These are phyloP conservation scores for Lachnum nothofagi DNA, from an alignment of 2,329 filamentous ascomycete species.

Conservation along the genomic window DNA sequence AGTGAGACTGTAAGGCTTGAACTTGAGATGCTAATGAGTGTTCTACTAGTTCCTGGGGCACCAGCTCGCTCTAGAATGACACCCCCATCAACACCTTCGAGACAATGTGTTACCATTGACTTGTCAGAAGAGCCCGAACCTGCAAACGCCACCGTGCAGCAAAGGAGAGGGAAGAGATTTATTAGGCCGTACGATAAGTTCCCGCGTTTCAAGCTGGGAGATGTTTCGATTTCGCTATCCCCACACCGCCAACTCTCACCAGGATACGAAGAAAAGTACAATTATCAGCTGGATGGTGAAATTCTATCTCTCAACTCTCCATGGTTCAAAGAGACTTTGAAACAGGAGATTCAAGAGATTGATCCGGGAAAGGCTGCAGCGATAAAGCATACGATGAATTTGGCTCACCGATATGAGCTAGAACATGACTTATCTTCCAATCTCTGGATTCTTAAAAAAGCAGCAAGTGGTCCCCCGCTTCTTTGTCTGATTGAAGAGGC, in stretches of 20 bases:
- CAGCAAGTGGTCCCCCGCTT: conserved; percentile 1
- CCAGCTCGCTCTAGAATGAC: no score
- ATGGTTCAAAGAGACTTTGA: conserved; percentile 10
- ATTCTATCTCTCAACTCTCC: conserved; percentile 4
- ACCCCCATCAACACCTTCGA: no score
- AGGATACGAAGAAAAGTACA: background rate
- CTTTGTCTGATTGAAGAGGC: no score
- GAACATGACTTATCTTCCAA: background rate
- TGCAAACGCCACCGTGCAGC: no score
- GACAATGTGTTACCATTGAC: no score
- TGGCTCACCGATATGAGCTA: conserved; percentile 6
- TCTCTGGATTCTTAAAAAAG: background rate
- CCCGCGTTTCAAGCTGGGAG: conserved; percentile 6
- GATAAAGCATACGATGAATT: background rate
- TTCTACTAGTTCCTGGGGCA: no score
- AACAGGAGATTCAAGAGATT: background rate
- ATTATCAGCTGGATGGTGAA: conserved; percentile 7
- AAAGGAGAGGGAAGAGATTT: no score
- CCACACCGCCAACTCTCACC: background rate
- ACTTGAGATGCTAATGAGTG: no score
- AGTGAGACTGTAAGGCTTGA: no score
- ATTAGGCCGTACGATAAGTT: background rate
- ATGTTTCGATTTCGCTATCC: conserved; percentile 10
- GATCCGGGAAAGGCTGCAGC: background rate
- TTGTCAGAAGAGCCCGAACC: no score